phyloP scores from a whole-genome alignment of 176 grass and related monocot genomes.

The Hsuehochloa calcarea region DNA sequence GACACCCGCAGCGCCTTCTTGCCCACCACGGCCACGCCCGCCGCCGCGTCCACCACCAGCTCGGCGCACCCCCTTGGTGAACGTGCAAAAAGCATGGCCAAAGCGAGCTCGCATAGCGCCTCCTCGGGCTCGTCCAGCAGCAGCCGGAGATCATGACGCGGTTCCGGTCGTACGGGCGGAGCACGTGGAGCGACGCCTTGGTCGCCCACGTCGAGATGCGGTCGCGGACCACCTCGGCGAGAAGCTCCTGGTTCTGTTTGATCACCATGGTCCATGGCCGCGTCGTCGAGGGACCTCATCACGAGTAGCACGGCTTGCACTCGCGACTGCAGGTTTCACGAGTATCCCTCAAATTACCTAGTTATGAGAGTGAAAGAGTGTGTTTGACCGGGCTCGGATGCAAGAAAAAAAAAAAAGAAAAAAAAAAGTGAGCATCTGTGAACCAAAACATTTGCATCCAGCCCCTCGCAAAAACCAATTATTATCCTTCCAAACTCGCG shows the following conservation, averaged over 20 bases:
- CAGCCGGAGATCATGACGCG: too few relatives aligned
- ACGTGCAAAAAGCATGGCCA: constrained; percentile 70
- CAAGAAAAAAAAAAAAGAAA: constrained; percentile 26
- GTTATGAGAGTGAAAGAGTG: too few relatives aligned
- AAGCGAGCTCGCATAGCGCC: constrained; percentile 60
- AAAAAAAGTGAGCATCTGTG: background rate
- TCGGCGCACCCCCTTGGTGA: constrained; percentile 86
- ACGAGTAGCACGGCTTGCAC: constrained; percentile 53
- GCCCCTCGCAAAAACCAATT: background rate
- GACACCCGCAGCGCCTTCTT: constrained; percentile 72
- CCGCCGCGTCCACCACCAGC: constrained; percentile 58
- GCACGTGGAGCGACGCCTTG: constrained; percentile 65
- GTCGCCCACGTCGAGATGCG: constrained; percentile 46
- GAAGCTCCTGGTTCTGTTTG: constrained; percentile 38
- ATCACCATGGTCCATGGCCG: constrained; percentile 34
- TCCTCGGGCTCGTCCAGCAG: too few relatives aligned
- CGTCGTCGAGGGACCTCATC: constrained; percentile 46
- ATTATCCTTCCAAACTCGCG: background rate
- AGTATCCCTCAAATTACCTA: background rate
- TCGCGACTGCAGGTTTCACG: constrained; percentile 46
- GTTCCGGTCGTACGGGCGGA: too few relatives aligned
- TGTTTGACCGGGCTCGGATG: constrained; percentile 67
- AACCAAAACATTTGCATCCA: background rate
- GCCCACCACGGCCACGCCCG: constrained; percentile 60
- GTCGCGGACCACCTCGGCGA: constrained; percentile 66